Evolutionary conservation across 2,329 filamentous ascomycete species (phyloP), one percentile per base, ranked within the genome.

Genomic region (Diaporthe longicolla): DNA sequence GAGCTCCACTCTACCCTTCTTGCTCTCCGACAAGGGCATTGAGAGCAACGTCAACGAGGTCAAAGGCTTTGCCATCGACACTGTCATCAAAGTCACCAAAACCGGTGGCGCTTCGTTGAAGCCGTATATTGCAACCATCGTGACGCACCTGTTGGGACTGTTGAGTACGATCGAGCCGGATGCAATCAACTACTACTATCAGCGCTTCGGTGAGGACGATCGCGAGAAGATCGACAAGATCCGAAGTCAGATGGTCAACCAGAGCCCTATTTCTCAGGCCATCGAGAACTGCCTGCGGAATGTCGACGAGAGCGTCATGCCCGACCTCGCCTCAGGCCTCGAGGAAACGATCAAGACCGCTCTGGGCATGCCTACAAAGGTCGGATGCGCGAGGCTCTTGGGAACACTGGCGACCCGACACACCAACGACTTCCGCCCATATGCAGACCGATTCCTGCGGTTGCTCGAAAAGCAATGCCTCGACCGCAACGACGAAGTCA

Each of bases 401-500:
- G 93, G 94, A 10, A 95, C 94, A 0, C 88, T 99, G 10, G 94
- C 94, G 68, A 96, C 95, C 68, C 91, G 95, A 17, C 93, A 96
- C 77, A 91, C 90, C 48, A 88, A 92, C 50, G 86, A 95, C 40
- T 94, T 98, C 82, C 89, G 89, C 50, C 92, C 94, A 0, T 92
- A 95, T 79, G 92, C 94, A 17, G 90, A 94, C 76, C 87, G 89
- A 11, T 95, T 98, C 79, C 86, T 98, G 68, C 93, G 92, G 77
- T 82, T 95, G 13, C 89, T 98, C 76, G 91, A 95, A 79, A 96
- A 94, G 82, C 91, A 95, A 73, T 90, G 95, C 1, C 89, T 98
- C 66, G 97, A 99, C 81, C 93, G 93, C 76, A 99, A 99, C 80
- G 95, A 98, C 78, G 97, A 97, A 24, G 95, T 98, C 73, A 95